phyloP scores from a whole-genome alignment of 2,329 filamentous ascomycete species.

The Aspergillus terreus region DNA sequence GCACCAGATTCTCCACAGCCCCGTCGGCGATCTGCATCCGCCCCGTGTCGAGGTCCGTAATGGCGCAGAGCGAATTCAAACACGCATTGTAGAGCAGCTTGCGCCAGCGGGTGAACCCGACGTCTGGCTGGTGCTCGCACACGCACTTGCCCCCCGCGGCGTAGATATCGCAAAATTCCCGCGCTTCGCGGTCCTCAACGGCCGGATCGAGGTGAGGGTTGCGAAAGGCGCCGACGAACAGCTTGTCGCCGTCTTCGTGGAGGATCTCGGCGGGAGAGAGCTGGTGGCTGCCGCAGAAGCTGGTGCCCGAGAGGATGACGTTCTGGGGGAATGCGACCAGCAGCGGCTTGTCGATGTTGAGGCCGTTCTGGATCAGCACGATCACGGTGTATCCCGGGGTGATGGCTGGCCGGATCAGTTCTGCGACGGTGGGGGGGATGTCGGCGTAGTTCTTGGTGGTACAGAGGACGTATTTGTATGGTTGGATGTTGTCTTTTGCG shows the following conservation, averaged over 20 bases:
- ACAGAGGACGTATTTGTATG: slow-evolving; percentile 55
- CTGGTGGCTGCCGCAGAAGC: slow-evolving; percentile 51
- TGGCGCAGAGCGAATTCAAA: slow-evolving; percentile 50
- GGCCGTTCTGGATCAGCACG: slow-evolving; percentile 58
- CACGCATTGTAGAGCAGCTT: slow-evolving; percentile 49
- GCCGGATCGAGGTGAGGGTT: slow-evolving; percentile 10
- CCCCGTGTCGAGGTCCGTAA: slow-evolving; percentile 49
- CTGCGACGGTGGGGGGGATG: slow-evolving; percentile 45
- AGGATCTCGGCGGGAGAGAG: slow-evolving; percentile 44
- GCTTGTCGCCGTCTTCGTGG: slow-evolving; percentile 51
- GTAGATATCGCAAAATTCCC: slow-evolving; percentile 48
- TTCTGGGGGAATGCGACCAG: slow-evolving; percentile 50
- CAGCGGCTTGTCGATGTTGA: slow-evolving; percentile 59
- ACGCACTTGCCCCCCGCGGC: slow-evolving; percentile 44
- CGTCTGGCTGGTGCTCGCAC: slow-evolving; percentile 34
- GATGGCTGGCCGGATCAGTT: slow-evolving; percentile 52
- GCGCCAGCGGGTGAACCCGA: slow-evolving; percentile 23
- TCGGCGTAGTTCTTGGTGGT: slow-evolving; percentile 60
- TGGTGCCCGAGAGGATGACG: slow-evolving; percentile 51
- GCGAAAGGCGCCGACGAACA: slow-evolving; percentile 50
- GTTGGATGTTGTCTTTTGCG: slow-evolving; percentile 3
- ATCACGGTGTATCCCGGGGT: slow-evolving; percentile 51
- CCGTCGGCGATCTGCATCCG: slow-evolving; percentile 45
- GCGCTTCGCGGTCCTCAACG: slow-evolving; percentile 28
- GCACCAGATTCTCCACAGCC: slow-evolving; percentile 47